phyloP scores from a whole-genome alignment of 2,329 filamentous ascomycete genomes.

The Pseudocercospora crystallina region DNA sequence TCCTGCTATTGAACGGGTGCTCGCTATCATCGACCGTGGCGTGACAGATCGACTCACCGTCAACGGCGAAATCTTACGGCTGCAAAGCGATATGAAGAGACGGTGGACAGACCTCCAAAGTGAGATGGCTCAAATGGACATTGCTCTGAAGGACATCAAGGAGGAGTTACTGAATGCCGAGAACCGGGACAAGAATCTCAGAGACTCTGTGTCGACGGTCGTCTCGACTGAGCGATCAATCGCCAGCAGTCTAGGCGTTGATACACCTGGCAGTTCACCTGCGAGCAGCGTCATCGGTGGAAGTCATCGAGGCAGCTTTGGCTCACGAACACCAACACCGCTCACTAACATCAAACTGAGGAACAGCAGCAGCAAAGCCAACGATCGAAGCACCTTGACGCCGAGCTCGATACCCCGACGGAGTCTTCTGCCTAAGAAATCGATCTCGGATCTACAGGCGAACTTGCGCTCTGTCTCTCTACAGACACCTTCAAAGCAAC shows the following conservation, averaged over 20 bases:
- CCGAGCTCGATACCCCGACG: conserved; percentile 21
- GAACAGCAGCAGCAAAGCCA: conserved; percentile 16
- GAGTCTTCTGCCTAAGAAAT: conserved; percentile 20
- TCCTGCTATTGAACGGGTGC: conserved; percentile 84
- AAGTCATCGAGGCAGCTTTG: conserved; percentile 53
- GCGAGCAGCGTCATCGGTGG: conserved; percentile 62
- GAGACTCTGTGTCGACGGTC: conserved; percentile 92
- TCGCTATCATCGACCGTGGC: conserved; percentile 93
- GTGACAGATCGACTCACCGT: conserved; percentile 92
- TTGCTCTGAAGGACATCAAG: conserved; percentile 68
- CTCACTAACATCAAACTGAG: conserved; percentile 28
- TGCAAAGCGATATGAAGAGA: conserved; percentile 82
- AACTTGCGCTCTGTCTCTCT: conserved; percentile 25
- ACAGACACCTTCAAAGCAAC: conserved; percentile 21
- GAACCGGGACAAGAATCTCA: conserved; percentile 68
- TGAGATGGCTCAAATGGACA: conserved; percentile 75
- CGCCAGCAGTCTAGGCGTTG: conserved; percentile 62
- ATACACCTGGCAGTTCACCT: conserved; percentile 61
- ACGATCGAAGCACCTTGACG: conserved; percentile 13
- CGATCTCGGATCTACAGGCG: conserved; percentile 17
- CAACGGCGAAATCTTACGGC: conserved; percentile 87
- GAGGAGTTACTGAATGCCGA: conserved; percentile 32
- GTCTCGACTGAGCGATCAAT: conserved; percentile 78
- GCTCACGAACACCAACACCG: conserved; percentile 44
- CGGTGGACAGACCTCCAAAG: conserved; percentile 75